These are phyloP conservation scores for Nidula niveotomentosa DNA, from an alignment of 1,284 basidiomycete species.

Conservation along the genomic window DNA sequence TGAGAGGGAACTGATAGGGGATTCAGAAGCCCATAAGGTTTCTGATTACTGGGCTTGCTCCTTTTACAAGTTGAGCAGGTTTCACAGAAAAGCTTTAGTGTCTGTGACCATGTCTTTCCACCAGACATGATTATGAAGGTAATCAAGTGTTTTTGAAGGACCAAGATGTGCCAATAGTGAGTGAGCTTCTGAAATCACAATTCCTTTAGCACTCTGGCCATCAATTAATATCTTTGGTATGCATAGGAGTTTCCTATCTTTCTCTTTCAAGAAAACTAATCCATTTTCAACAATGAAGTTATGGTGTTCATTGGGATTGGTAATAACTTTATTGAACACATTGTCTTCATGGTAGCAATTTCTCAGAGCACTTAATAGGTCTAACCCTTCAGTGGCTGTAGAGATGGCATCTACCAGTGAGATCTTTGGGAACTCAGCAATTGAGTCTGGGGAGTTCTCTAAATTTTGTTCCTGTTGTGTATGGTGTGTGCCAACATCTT, in stretches of 20 bases:
- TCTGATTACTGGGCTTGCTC: conserved; percentile 27
- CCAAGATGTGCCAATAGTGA: conserved; percentile 33
- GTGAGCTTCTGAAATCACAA: conserved; percentile 30
- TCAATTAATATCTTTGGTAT: conserved; percentile 26
- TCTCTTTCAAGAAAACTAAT: conserved; percentile 18
- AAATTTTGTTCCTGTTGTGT: too few relatives aligned
- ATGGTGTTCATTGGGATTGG: conserved; percentile 12
- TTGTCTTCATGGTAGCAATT: too few relatives aligned
- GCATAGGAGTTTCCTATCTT: conserved; percentile 22
- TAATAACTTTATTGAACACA: conserved; percentile 10
- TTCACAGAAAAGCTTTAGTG: conserved; percentile 17
- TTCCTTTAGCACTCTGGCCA: conserved; percentile 19
- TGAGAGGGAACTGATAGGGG: conserved; percentile 23
- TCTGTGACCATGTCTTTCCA: conserved; percentile 29
- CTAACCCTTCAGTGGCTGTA: conserved; percentile 3
- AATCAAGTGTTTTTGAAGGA: conserved; percentile 24
- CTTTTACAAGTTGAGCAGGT: conserved; percentile 25
- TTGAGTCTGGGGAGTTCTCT: too few relatives aligned
- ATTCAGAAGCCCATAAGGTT: conserved; percentile 29
- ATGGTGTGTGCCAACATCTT: neutral
- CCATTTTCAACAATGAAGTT: conserved; percentile 22
- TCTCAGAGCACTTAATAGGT: conserved; percentile 11
- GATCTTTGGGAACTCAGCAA: too few relatives aligned
- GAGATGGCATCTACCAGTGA: neutral
- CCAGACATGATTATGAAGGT: conserved; percentile 30